Base-by-base conservation (phyloP, 1,139 yeast genomes). In the Hanseniaspora uvarum region DNA sequence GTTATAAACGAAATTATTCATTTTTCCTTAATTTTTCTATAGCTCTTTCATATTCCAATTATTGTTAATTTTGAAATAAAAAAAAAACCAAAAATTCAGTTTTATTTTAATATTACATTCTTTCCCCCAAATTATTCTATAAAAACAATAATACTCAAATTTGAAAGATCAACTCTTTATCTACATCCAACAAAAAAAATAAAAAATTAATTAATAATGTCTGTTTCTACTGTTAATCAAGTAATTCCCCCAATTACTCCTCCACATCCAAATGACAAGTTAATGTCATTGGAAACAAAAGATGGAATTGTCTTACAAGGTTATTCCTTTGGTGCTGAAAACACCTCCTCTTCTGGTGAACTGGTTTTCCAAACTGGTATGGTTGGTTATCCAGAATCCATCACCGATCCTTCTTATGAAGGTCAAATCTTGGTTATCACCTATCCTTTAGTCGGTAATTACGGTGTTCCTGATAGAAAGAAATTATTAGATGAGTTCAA, bases 371-470 rank as follows among this genome's bases (percentile, higher is more conserved):
- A 92, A 73, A 94, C 99, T 59, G 98, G 98, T 75, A 94, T 94
- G 98, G 98, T 92, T 63, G 99, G 99, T 60, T 94, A 94, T 70
- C 98, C 98, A 47, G 99, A 94, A 72, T 83, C 97, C 58, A 80
- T 94, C 68, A 89, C 98, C 52, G 99, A 94, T 72, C 98, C 99
- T 59, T 92, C 98, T 52, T 94, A 94, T 70, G 94, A 86, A 67
- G 98, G 98, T 60, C 99, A 94, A 73, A 89, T 94, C 65, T 79
- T 94, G 69, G 97, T 92, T 59, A 85, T 94, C 70, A 94, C 99
- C 56, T 89, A 81, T 70, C 98, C 99, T 28, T 76, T 94, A 64
- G 95, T 92, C 54, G 99, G 99, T 69, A 94, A 94, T 75, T 94
- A 94, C 70, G 99, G 99, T 80, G 98, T 92, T 55, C 98, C 98